Percentiles rank a stretch among this genome's conserved stretches.
Evolutionary conservation across 208 protist species (phyloP).

Genomic region (Leishmania aethiopica): DNA sequence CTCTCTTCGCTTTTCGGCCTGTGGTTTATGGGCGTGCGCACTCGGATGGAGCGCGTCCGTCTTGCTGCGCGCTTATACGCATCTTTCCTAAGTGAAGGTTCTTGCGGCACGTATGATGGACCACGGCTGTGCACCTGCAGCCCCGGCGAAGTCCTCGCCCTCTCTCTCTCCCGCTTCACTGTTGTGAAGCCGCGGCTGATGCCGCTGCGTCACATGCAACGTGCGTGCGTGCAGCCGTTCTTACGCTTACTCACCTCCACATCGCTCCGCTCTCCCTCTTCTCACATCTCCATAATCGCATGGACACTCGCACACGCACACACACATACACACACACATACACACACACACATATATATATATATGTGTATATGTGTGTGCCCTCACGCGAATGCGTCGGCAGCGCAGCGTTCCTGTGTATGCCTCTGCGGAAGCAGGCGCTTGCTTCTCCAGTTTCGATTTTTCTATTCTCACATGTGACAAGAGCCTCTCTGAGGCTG

Average conservation of each 20-base stretch:
- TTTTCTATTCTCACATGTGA: background rate
- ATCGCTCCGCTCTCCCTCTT: background rate
- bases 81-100: background rate
- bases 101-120: background rate
- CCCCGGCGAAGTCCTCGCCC: background rate
- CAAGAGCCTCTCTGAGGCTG: background rate
- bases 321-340: background rate
- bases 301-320: background rate
- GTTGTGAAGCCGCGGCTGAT: background rate
- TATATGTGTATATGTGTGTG: no score
- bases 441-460: slow-evolving; percentile 4
- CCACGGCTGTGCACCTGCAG: background rate
- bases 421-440: background rate
- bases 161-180: slow-evolving; percentile 1
- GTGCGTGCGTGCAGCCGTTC: background rate
- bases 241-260: background rate
- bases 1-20: no score
- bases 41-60: no score
- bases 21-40: background rate
- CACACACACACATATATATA: background rate
- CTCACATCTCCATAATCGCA: background rate
- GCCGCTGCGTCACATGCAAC: background rate
- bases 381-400: background rate
- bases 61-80: background rate
- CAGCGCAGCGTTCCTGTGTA: background rate